These are phyloP conservation scores for Colletotrichum spinosum DNA, from an alignment of 2,329 filamentous ascomycete species.

Conservation along the genomic window DNA sequence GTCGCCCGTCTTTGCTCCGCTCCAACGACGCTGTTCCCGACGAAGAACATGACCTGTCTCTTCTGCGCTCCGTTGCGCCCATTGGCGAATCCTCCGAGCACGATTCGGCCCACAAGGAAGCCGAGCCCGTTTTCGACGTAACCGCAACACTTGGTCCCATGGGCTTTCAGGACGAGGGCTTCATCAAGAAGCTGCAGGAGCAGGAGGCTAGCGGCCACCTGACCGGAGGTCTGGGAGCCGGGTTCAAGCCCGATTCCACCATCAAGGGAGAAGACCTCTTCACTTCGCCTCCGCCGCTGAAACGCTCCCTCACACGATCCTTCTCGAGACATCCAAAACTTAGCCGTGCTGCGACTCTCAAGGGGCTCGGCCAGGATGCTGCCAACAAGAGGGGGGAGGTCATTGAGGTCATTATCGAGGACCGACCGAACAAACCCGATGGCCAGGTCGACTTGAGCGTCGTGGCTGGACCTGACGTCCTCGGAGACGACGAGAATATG, in stretches of 20 bases:
- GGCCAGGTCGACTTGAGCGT: conserved; percentile 63
- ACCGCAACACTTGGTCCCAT: conserved; percentile 59
- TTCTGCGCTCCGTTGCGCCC: conserved; percentile 55
- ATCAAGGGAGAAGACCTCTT: conserved; percentile 65
- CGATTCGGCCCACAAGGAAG: conserved; percentile 43
- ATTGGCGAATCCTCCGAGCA: conserved; percentile 51
- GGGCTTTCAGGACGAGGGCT: conserved; percentile 55
- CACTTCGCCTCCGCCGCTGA: conserved; percentile 47
- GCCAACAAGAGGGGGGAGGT: conserved; percentile 70
- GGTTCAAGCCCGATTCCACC: conserved; percentile 59
- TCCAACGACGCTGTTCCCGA: conserved; percentile 48
- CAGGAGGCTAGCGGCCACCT: conserved; percentile 67
- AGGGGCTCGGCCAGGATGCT: conserved; percentile 65
- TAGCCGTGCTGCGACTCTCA: conserved; percentile 55
- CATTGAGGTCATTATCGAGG: conserved; percentile 67
- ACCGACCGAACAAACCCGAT: conserved; percentile 29
- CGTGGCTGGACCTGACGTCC: conserved; percentile 57
- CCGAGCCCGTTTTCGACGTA: conserved; percentile 56
- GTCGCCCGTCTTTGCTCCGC: conserved; percentile 42
- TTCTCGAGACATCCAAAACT: conserved; percentile 52
- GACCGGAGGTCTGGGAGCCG: conserved; percentile 69
- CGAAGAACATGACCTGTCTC: conserved; percentile 57
- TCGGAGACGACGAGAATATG: conserved; percentile 44
- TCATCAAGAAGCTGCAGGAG: conserved; percentile 58
- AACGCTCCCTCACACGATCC: conserved; percentile 52